These are phyloP conservation scores for Xylariales sp. DNA, from an alignment of 2,329 filamentous ascomycete genomes.

Conservation along the genomic window DNA sequence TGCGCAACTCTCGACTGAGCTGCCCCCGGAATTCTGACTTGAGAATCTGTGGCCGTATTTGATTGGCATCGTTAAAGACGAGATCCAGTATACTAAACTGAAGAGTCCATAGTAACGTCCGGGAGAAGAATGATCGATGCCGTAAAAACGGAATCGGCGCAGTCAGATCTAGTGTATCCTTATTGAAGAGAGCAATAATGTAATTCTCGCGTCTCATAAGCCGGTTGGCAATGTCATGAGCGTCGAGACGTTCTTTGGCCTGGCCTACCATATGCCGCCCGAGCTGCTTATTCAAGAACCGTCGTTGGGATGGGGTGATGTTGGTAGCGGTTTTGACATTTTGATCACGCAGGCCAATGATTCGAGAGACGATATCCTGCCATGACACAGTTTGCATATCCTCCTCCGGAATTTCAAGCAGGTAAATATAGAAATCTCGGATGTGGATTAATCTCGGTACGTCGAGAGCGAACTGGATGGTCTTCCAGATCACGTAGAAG, in stretches of 20 bases:
- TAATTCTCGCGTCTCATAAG: conserved; percentile 97
- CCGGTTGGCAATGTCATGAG: conserved; percentile 94
- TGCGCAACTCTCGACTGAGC: conserved; percentile 72
- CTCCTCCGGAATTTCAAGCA: conserved; percentile 74
- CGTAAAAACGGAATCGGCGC: conserved; percentile 80
- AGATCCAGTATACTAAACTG: conserved; percentile 89
- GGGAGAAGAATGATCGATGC: conserved; percentile 78
- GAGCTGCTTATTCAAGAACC: conserved; percentile 42
- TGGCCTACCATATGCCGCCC: conserved; percentile 71
- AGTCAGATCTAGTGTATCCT: conserved; percentile 85
- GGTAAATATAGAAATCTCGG: conserved; percentile 79
- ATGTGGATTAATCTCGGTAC: conserved; percentile 70
- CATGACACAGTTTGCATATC: conserved; percentile 95
- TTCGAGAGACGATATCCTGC: conserved; percentile 81
- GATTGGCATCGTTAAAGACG: conserved; percentile 85
- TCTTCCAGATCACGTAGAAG: conserved; percentile 80
- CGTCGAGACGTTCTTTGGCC: conserved; percentile 90
- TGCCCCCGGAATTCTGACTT: conserved; percentile 75
- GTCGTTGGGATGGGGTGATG: conserved; percentile 45
- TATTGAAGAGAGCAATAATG: conserved; percentile 94
- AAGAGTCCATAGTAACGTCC: conserved; percentile 87
- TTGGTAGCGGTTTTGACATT: conserved; percentile 74
- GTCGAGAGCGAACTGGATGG: conserved; percentile 70
- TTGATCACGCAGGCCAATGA: conserved; percentile 79
- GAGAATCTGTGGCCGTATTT: conserved; percentile 81